phyloP scores from a whole-genome alignment of 257 asterid species.

The Haberlea rhodopensis region DNA sequence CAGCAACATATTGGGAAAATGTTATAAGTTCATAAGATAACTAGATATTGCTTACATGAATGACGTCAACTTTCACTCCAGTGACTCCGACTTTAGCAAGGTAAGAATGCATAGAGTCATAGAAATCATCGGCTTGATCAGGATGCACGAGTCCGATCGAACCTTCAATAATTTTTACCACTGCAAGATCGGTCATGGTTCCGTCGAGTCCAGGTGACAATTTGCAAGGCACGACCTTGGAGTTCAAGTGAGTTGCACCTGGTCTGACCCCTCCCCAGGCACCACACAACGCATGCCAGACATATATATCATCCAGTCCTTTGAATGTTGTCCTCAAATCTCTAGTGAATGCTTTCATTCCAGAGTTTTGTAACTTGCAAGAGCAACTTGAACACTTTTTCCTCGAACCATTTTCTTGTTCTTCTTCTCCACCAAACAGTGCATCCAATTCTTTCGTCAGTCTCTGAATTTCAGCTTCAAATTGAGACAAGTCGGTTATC shows the following conservation, averaged over 20 bases:
- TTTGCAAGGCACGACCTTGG: conserved; percentile 34
- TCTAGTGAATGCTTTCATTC: conserved; percentile 34
- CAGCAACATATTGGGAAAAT: not conserved
- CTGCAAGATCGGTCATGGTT: conserved; percentile 51
- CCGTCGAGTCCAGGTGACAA: conserved; percentile 34
- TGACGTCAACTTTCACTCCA: conserved; percentile 51
- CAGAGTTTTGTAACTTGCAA: not conserved
- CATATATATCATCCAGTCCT: conserved; percentile 40
- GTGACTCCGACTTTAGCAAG: conserved; percentile 39
- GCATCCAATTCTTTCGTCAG: conserved; percentile 40
- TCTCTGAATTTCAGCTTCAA: conserved; percentile 33
- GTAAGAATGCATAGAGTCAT: conserved; percentile 46
- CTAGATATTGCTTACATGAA: conserved; percentile 35
- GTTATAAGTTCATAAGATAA: not conserved
- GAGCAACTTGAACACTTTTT: not conserved
- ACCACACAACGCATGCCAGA: conserved; percentile 53
- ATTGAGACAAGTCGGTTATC: conserved; percentile 35
- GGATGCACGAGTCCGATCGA: conserved; percentile 48
- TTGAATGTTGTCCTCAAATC: conserved; percentile 36
- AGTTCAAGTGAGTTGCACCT: conserved; percentile 32
- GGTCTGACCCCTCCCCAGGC: conserved; percentile 57
- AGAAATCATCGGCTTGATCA: conserved; percentile 28
- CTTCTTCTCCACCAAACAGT: conserved; percentile 41
- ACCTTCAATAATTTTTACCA: conserved; percentile 40
- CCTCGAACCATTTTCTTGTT: conserved; percentile 24